phyloP scores from a whole-genome alignment of 768 basidiomycete species.

The Coprinopsis cinerea region DNA sequence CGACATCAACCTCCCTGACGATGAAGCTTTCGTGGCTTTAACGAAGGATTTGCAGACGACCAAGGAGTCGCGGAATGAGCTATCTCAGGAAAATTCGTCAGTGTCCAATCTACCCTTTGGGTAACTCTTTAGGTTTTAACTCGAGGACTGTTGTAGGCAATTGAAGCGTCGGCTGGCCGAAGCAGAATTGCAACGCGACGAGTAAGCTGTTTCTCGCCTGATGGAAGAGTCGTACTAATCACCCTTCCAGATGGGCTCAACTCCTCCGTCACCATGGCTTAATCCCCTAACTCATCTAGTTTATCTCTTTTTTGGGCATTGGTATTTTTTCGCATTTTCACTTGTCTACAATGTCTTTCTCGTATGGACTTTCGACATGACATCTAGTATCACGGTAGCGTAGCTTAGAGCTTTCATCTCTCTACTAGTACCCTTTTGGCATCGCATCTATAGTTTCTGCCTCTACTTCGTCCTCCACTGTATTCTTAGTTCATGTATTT shows the following conservation, averaged over 20 bases:
- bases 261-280: slow-evolving; percentile 12
- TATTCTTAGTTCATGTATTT: neutral
- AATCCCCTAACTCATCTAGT: slow-evolving; percentile 3
- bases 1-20: slow-evolving; percentile 73
- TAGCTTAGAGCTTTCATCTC: slow-evolving; percentile 1
- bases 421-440: neutral
- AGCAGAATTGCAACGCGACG: slow-evolving; percentile 69
- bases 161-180: slow-evolving; percentile 67
- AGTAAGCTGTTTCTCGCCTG: slow-evolving; percentile 65
- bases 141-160: slow-evolving; percentile 36
- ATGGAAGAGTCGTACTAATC: slow-evolving; percentile 19
- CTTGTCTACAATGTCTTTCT: no score
- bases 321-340: neutral
- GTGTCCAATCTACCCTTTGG: no score
- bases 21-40: slow-evolving; percentile 81
- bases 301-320: neutral
- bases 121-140: neutral
- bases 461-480: neutral
- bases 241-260: slow-evolving; percentile 1
- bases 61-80: slow-evolving; percentile 70
- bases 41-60: slow-evolving; percentile 64
- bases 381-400: neutral
- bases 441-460: neutral
- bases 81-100: slow-evolving; percentile 76
- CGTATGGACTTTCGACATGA: neutral